Conservation (phyloP, 495 filamentous ascomycete genomes). For the Podospora appendiculata region DNA sequence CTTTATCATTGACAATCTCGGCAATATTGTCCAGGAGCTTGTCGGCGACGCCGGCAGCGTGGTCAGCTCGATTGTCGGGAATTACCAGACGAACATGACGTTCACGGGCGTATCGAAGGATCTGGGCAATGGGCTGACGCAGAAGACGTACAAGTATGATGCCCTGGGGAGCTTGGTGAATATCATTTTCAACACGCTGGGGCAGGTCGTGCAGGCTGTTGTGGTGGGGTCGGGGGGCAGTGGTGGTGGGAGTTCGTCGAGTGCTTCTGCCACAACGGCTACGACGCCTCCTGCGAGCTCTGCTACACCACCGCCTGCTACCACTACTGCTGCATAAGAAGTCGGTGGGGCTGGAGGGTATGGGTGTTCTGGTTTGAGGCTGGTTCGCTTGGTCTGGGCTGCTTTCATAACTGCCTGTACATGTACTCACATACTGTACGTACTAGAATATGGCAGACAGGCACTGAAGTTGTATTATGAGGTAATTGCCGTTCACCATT, state of each 20-base stretch:
- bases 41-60: constrained; percentile 27
- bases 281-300: neutral
- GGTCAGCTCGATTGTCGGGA: constrained; percentile 44
- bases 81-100: constrained; percentile 50
- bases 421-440: no score
- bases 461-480: no score
- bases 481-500: no score
- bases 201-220: constrained; percentile 49
- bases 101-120: constrained; percentile 36
- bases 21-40: constrained; percentile 51
- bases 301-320: neutral
- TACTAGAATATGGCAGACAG: no score
- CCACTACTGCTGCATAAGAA: neutral
- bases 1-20: constrained; percentile 51
- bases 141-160: constrained; percentile 46
- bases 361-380: no score
- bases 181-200: constrained; percentile 46
- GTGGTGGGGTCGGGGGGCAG: constrained; percentile 24
- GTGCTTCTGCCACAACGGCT: neutral
- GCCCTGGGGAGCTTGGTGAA: constrained; percentile 48
- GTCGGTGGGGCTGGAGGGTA: no score
- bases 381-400: no score
- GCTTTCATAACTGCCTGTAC: no score
- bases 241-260: neutral
- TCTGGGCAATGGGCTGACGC: constrained; percentile 39